Evolutionary conservation across 2,329 filamentous ascomycete species (phyloP).

Genomic region (Torrubiellomyces zombiae): DNA sequence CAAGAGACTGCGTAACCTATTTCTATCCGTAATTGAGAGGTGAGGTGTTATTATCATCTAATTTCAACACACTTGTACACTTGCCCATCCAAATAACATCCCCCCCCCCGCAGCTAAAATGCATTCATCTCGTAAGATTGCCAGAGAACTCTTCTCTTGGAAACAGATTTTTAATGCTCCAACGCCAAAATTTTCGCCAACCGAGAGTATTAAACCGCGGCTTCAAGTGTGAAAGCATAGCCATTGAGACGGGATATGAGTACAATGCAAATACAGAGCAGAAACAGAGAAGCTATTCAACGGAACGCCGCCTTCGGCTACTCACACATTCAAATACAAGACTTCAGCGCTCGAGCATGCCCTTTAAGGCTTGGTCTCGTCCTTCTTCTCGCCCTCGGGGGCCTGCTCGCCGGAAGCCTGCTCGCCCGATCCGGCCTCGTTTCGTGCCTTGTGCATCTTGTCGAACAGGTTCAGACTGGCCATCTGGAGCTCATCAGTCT

Average conservation of each 20-base stretch:
- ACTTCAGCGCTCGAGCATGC: conserved; percentile 4
- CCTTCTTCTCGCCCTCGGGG: conserved; percentile 62
- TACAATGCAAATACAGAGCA: conserved; percentile 30
- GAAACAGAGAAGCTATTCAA: conserved; percentile 17
- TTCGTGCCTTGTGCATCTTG: conserved; percentile 97
- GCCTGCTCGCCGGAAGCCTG: conserved; percentile 30
- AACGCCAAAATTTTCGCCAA: conserved; percentile 29
- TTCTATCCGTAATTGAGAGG: conserved; percentile 40
- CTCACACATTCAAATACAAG: conserved; percentile 15
- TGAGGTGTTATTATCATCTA: conserved; percentile 40
- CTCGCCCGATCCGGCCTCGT: conserved; percentile 42
- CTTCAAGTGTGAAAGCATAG: conserved; percentile 17
- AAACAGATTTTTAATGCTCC: conserved; percentile 31
- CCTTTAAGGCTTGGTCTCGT: conserved; percentile 49
- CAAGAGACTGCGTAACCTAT: conserved; percentile 2
- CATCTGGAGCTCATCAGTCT: conserved; percentile 95
- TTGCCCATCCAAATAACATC: conserved; percentile 19
- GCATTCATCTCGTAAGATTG: conserved; percentile 29
- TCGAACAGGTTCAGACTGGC: conserved; percentile 94
- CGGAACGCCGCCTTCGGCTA: conserved; percentile 16
- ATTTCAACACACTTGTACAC: conserved; percentile 15
- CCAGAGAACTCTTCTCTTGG: conserved; percentile 23
- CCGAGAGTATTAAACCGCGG: conserved; percentile 29
- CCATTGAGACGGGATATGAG: conserved; percentile 27
- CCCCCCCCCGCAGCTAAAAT: conserved; percentile 23